Evolutionary conservation across 768 basidiomycete genomes (phyloP), one percentile per base, ranked within the genome.

Genomic region (Trametes meyenii): DNA sequence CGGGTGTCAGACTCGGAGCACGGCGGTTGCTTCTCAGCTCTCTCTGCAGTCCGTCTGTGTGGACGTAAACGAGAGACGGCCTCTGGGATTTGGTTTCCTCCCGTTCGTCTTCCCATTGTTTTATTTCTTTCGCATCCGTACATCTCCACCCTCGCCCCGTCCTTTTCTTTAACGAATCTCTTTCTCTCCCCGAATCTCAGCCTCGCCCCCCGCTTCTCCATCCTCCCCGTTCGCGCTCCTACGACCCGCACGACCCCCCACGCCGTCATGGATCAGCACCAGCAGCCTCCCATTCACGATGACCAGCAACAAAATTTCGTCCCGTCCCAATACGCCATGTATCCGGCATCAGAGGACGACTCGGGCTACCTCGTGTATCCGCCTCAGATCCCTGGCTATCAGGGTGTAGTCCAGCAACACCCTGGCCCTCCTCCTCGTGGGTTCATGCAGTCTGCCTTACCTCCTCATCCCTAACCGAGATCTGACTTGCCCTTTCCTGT

Each of bases 381-480:
- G 55, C 68, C 82, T 67, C 84, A 81, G 74, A 82, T 86, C 78
- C 70, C 67, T 59, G 74, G 80, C 73, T 88, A 87, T 81, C 83
- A 82, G 67, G 53, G 49, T 55, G 79, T 82, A 72, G 75, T 80
- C 33, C 58, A 55, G 74, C 75, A 63, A 73, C 75, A 73, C 59
- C 69, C 79, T 72, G 81, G 78, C 75, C 81, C 84, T 75, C 84
- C 83, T 79, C 77, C 88, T 79, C 89, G 90, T 87, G 87, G 81
- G 88, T 89, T 72, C 72, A 74, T 64, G 61, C 64, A 60, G 46
- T 62, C 55, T 45, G 50, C 70, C 59, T 70, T 64, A 66, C 78
- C 77, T 77, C 76, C 55, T 72, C 77, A 72, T 75, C 60, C 65
- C 63, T 67, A 75, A 75, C 77, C 84, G 79, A 78, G 80, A 85